These are phyloP conservation scores for Barnettozyma pratensis DNA, from an alignment of 805 yeast genomes.

Conservation along the genomic window DNA sequence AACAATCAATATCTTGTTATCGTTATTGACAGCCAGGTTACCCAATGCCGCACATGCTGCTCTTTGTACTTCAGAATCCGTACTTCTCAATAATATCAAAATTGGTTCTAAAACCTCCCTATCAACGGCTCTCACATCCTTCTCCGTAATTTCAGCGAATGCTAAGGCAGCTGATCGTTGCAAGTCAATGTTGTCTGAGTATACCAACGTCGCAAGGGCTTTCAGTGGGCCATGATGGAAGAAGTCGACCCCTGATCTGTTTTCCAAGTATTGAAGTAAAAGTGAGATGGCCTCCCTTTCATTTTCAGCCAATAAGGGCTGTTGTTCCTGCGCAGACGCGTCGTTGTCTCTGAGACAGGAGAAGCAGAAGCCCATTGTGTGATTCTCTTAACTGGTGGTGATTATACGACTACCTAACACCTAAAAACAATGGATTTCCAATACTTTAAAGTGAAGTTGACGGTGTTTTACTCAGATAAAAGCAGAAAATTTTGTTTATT, in stretches of 20 bases:
- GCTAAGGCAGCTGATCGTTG: conserved; percentile 98
- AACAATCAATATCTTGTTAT: conserved; percentile 86
- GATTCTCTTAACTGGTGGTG: background rate
- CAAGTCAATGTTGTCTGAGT: conserved; percentile 89
- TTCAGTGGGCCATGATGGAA: conserved; percentile 79
- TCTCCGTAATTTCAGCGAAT: conserved; percentile 97
- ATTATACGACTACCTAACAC: too few relatives aligned
- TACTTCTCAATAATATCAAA: conserved; percentile 74
- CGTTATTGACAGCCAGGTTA: conserved; percentile 95
- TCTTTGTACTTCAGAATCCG: conserved; percentile 92
- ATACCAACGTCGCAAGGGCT: conserved; percentile 88
- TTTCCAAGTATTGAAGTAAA: conserved; percentile 81
- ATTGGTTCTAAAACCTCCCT: conserved; percentile 93
- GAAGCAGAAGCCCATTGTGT: conserved; percentile 47
- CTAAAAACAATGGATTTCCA: too few relatives aligned
- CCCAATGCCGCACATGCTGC: conserved; percentile 99
- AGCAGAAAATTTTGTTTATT: too few relatives aligned
- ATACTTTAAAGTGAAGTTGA: too few relatives aligned
- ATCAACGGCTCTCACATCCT: conserved; percentile 86
- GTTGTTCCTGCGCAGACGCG: conserved; percentile 38
- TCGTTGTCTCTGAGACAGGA: conserved; percentile 31
- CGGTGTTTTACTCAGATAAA: too few relatives aligned
- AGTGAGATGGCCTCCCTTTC: conserved; percentile 96
- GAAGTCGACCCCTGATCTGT: conserved; percentile 82
- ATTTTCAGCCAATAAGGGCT: conserved; percentile 86